A percentile compares a stretch with the other conserved stretches of the same genome.
phyloP scores from a whole-genome alignment of 2,329 filamentous ascomycete species.

The Fusarium newnesense region DNA sequence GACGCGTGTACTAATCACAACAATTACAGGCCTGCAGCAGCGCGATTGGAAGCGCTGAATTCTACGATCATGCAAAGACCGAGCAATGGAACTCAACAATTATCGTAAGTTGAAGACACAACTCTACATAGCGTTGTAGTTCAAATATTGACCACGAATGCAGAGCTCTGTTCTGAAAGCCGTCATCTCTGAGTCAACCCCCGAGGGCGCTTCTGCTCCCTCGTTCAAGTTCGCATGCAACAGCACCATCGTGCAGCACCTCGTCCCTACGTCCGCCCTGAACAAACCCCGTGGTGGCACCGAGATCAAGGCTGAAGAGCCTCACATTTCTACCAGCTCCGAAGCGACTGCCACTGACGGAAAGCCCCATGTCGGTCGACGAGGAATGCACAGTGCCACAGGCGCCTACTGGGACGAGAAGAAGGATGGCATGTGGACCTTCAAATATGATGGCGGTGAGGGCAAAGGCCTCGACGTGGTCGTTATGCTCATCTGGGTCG shows the following conservation, averaged over 20 bases:
- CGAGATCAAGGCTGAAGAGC: constrained; percentile 59
- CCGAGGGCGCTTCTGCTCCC: constrained; percentile 66
- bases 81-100: constrained; percentile 91
- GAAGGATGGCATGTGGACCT: constrained; percentile 90
- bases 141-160: constrained; percentile 25
- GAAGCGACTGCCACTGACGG: constrained; percentile 67
- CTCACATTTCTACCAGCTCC: constrained; percentile 66
- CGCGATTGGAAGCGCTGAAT: constrained; percentile 77
- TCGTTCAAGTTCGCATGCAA: constrained; percentile 95
- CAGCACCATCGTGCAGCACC: constrained; percentile 97
- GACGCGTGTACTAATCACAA: constrained; percentile 24
- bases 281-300: constrained; percentile 68
- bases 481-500: constrained; percentile 82
- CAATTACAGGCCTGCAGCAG: constrained; percentile 78
- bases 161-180: constrained; percentile 81
- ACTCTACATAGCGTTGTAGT: neutral
- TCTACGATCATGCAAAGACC: constrained; percentile 89
- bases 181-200: constrained; percentile 79
- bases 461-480: constrained; percentile 75
- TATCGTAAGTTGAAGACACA: constrained; percentile 70
- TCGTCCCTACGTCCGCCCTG: constrained; percentile 73
- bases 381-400: constrained; percentile 89
- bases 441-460: constrained; percentile 80
- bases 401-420: constrained; percentile 92
- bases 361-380: constrained; percentile 80